Percentiles rank a stretch among this genome's conserved stretches.
Evolutionary conservation across 306 rosid species (phyloP).

Genomic region (Castanopsis chinensis): DNA sequence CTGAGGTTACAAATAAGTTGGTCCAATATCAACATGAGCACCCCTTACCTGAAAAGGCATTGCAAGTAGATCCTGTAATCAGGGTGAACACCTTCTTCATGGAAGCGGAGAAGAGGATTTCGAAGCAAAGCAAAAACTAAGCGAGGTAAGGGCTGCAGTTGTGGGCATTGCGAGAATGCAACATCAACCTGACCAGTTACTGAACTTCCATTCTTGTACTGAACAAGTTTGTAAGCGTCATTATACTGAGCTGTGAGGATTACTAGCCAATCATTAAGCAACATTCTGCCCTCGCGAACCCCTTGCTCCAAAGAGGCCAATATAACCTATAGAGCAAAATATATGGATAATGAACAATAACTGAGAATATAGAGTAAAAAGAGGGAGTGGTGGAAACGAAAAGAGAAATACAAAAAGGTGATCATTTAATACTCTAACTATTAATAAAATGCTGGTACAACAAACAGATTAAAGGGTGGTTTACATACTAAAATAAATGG

Average conservation of each 20-base stretch:
- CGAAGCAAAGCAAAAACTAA: conserved; percentile 88
- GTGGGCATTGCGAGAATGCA: conserved; percentile 88
- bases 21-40: not conserved
- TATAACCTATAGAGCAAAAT: conserved; percentile 58
- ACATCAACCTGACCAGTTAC: conserved; percentile 72
- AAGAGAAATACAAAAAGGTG: not conserved
- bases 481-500: not conserved
- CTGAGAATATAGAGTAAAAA: conserved; percentile 8
- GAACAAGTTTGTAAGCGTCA: conserved; percentile 68
- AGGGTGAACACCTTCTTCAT: conserved; percentile 97
- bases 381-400: not conserved
- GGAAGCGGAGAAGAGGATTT: conserved; percentile 87
- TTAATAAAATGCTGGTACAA: not conserved
- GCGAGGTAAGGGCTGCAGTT: conserved; percentile 82
- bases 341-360: not conserved
- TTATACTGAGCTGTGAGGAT: conserved; percentile 91
- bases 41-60: conserved; percentile 85
- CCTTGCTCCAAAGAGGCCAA: conserved; percentile 94
- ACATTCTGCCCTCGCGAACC: conserved; percentile 89
- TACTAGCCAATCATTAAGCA: conserved; percentile 98
- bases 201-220: conserved; percentile 64
- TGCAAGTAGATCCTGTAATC: conserved; percentile 90
- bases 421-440: not conserved
- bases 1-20: not conserved
- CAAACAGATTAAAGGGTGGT: not conserved